Evolutionary conservation across 306 rosid genomes (phyloP).

Genomic region (Ochetophila trinervis): DNA sequence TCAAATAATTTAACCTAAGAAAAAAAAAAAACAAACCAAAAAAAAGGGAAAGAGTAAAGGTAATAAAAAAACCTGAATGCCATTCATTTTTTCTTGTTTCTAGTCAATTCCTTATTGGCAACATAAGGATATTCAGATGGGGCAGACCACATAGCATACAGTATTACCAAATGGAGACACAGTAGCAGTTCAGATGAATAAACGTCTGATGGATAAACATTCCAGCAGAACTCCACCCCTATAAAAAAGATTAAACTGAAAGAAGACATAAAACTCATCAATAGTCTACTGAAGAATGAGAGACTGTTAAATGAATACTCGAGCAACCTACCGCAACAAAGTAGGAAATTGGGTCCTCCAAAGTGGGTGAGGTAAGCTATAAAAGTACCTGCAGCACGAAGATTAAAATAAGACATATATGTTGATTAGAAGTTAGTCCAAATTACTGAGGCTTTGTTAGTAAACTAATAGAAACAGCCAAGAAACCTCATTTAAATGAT

Average conservation of each 20-base stretch:
- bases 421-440: too few species aligned
- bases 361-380: constrained; percentile 77
- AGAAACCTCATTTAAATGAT: too few species aligned
- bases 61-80: background rate
- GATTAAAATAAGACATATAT: too few species aligned
- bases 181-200: constrained; percentile 62
- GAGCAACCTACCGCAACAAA: constrained; percentile 49
- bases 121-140: constrained; percentile 65
- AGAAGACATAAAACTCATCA: constrained; percentile 16
- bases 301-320: background rate
- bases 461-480: too few species aligned
- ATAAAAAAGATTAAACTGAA: constrained; percentile 60
- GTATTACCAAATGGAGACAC: constrained; percentile 59
- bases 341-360: constrained; percentile 76
- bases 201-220: constrained; percentile 69
- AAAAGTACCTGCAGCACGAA: constrained; percentile 73
- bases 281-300: constrained; percentile 1
- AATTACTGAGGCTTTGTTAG: too few species aligned
- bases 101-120: constrained; percentile 30
- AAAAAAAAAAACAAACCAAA: background rate
- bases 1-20: too few species aligned
- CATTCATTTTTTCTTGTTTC: constrained; percentile 38
- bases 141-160: constrained; percentile 76
- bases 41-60: background rate
- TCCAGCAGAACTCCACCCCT: constrained; percentile 93